Conservation (phyloP, 805 yeast genomes). For the Sugiyamaella marilandica region DNA sequence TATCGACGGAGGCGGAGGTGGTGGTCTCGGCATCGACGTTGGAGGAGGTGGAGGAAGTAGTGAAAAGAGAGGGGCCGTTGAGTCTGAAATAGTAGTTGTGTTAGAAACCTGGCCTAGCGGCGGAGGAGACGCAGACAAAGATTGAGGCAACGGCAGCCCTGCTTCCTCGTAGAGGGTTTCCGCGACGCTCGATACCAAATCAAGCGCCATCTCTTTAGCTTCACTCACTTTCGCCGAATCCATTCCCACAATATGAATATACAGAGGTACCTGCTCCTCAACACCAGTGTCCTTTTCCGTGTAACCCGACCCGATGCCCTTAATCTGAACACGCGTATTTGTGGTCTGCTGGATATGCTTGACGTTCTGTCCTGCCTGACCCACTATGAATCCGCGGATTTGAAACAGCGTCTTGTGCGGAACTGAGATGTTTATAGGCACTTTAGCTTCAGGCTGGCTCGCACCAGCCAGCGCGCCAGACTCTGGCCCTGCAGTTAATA, state of each 20-base stretch:
- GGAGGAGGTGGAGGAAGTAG: constrained; percentile 3
- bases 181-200: constrained; percentile 26
- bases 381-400: constrained; percentile 33
- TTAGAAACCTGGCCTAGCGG: not conserved
- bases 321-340: constrained; percentile 31
- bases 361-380: constrained; percentile 33
- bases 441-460: constrained; percentile 24
- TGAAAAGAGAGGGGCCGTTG: not conserved
- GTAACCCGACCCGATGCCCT: constrained; percentile 35
- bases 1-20: constrained; percentile 8
- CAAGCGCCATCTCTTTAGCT: constrained; percentile 28
- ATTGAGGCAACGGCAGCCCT: not conserved
- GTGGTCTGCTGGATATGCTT: constrained; percentile 34
- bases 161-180: constrained; percentile 20
- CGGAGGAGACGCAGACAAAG: no score
- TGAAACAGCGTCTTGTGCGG: constrained; percentile 21
- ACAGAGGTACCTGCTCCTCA: constrained; percentile 32
- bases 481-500: constrained; percentile 8
- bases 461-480: constrained; percentile 3
- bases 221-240: constrained; percentile 20
- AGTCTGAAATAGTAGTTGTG: not conserved
- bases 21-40: constrained; percentile 11
- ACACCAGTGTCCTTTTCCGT: constrained; percentile 29
- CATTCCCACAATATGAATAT: constrained; percentile 27
- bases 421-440: constrained; percentile 10